A percentile compares a stretch with the other conserved stretches of the same genome.
phyloP scores from a whole-genome alignment of 1,139 yeast species.

The Pneumocystis murina region DNA sequence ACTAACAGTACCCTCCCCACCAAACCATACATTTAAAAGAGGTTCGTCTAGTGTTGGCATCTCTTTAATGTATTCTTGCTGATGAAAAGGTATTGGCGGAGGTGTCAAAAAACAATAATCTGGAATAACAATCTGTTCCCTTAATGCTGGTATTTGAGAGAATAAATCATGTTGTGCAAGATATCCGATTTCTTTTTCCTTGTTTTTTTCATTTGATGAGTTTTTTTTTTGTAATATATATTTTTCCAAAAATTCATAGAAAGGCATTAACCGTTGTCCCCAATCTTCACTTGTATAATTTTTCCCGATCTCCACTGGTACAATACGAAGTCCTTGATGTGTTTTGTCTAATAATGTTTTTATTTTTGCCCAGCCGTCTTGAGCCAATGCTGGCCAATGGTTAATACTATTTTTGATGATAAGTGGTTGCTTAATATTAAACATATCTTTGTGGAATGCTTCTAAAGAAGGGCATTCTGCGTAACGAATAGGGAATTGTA shows the following conservation, averaged over 20 bases:
- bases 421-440: slow-evolving; percentile 6
- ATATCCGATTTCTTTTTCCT: slow-evolving; percentile 20
- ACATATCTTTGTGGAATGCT: not conserved
- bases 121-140: slow-evolving; percentile 14
- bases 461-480: not conserved
- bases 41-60: slow-evolving; percentile 2
- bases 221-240: not conserved
- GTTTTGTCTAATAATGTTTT: slow-evolving; percentile 10
- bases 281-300: slow-evolving; percentile 14
- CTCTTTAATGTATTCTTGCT: not conserved
- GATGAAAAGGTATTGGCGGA: not conserved
- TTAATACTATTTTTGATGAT: slow-evolving; percentile 8
- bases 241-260: slow-evolving; percentile 10
- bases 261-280: slow-evolving; percentile 13
- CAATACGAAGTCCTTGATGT: slow-evolving; percentile 14
- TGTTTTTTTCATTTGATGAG: not conserved
- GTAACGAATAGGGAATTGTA: not conserved
- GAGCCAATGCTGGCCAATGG: slow-evolving; percentile 16
- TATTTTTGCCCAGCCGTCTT: slow-evolving; percentile 12
- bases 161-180: slow-evolving; percentile 17
- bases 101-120: slow-evolving; percentile 12
- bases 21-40: slow-evolving; percentile 16
- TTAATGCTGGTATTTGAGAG: slow-evolving; percentile 15
- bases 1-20: slow-evolving; percentile 16
- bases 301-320: slow-evolving; percentile 17